Evolutionary conservation across 495 filamentous ascomycete species (phyloP).

Genomic region (Jackrogersella multiformis): DNA sequence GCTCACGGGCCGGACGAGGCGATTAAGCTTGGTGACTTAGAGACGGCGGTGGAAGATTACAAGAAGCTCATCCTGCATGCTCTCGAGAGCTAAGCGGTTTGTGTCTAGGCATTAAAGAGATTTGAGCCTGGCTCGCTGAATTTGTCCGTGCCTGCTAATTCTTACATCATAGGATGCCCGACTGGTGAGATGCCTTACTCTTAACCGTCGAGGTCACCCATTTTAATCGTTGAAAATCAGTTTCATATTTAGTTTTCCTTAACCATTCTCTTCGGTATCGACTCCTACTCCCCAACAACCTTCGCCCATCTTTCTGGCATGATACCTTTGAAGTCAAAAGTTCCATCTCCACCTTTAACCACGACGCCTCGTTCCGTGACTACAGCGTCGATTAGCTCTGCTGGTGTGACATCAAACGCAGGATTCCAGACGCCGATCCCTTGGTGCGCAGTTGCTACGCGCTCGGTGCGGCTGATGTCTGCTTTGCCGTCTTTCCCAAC

Average conservation of each 20-base stretch:
- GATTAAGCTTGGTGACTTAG: conserved; percentile 72
- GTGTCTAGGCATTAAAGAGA: conserved; percentile 13
- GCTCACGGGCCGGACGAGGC: conserved; percentile 89
- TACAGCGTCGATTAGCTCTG: conserved; percentile 87
- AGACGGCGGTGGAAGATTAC: conserved; percentile 75
- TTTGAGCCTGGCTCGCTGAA: conserved; percentile 8
- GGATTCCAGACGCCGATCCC: conserved; percentile 93
- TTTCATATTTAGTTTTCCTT: neutral
- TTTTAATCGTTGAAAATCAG: neutral
- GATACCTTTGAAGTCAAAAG: conserved; percentile 71
- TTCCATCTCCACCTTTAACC: conserved; percentile 76
- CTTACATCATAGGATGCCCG: conserved; percentile 36
- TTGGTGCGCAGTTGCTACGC: conserved; percentile 81
- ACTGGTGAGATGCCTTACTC: conserved; percentile 13
- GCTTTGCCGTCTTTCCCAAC: conserved; percentile 60
- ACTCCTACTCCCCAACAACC: conserved; percentile 33
- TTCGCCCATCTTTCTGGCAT: conserved; percentile 61
- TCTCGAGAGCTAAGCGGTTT: conserved; percentile 48
- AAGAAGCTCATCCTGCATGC: conserved; percentile 73
- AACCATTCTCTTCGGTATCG: neutral
- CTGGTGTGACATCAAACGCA: conserved; percentile 92
- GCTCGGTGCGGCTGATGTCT: conserved; percentile 64
- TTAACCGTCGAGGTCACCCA: neutral
- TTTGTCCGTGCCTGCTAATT: conserved; percentile 28
- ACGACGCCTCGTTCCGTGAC: conserved; percentile 92